Base-by-base conservation (phyloP, 2,329 filamentous ascomycete species). In the Ascochyta pisi region DNA sequence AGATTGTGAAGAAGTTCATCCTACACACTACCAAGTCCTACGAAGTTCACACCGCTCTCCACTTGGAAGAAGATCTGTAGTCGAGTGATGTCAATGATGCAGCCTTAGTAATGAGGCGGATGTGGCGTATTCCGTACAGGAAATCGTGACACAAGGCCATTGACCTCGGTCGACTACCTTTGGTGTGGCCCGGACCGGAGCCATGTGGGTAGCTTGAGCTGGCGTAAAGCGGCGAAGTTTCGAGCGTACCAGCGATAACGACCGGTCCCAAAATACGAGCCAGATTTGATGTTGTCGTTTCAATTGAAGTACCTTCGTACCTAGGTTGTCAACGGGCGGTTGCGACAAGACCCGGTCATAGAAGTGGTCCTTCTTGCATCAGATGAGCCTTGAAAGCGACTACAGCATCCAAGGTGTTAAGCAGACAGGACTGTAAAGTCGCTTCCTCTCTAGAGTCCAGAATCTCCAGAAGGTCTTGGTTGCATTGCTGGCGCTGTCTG, bases 121-220 rank as follows among this genome's bases (percentile, higher is more conserved):
- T 45, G 35, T 54, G 45, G 51, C 40, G 34, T 24, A 3, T 7
- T 7, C 37, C 46, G 41, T 42, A 55, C 45, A 39, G 35, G 12
- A 3, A 22, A n/a, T 39, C 4, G 27, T 6, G 6, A 15, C 27
- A 38, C 9, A 15, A 10, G 6, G 35, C 27, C 24, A 37, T 24
- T 38, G 19, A 19, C 19, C 26, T 44, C 48, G 16, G 33, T 37
- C 27, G 26, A n/a, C 31, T 16, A 23, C 15, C 29, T 23, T 45
- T 37, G 13, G 3, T 47, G 16, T 42, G 19, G 24, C 26, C 26
- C n/a, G 16, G 31, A 37, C 23, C 31, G 43, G 31, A 23, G 31
- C 24, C 23, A 47, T 29, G 23, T 37, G 34, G 27, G 37, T 46
- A 46, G 35, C 26, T 15, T 26, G 16, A 15, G 4, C 9, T 46